These are phyloP conservation scores for Castanea sativa DNA, from an alignment of 306 rosid genomes.

Conservation along the genomic window DNA sequence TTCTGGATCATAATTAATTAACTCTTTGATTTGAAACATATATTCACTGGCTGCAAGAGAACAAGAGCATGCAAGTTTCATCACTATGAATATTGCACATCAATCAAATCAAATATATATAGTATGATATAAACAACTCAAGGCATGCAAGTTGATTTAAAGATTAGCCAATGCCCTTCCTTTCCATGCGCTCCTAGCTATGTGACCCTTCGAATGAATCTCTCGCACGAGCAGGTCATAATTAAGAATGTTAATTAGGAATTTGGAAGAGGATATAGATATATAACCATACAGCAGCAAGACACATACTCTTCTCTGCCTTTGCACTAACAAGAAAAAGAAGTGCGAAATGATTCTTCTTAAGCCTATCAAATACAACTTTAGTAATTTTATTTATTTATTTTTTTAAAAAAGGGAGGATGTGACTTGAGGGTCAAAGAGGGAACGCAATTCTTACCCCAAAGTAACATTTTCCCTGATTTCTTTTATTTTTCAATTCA, in stretches of 20 bases:
- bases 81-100: neutral
- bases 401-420: neutral
- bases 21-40: neutral
- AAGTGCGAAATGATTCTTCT: neutral
- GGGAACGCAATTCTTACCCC: neutral
- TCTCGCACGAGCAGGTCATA: neutral
- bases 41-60: neutral
- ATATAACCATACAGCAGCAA: neutral
- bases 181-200: neutral
- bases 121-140: neutral
- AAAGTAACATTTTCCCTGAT: neutral
- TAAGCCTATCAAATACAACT: too few relatives aligned
- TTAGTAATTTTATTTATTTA: too few relatives aligned
- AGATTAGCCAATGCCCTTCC: neutral
- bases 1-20: neutral
- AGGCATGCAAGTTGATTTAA: neutral
- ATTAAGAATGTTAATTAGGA: neutral
- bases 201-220: neutral
- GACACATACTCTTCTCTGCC: neutral
- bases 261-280: neutral
- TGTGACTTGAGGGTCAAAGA: neutral
- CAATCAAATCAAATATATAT: neutral
- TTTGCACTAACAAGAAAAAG: neutral
- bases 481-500: neutral
- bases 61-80: constrained; percentile 1